Base-by-base conservation (phyloP, 2,329 filamentous ascomycete species). In the Fusarium sp. region DNA sequence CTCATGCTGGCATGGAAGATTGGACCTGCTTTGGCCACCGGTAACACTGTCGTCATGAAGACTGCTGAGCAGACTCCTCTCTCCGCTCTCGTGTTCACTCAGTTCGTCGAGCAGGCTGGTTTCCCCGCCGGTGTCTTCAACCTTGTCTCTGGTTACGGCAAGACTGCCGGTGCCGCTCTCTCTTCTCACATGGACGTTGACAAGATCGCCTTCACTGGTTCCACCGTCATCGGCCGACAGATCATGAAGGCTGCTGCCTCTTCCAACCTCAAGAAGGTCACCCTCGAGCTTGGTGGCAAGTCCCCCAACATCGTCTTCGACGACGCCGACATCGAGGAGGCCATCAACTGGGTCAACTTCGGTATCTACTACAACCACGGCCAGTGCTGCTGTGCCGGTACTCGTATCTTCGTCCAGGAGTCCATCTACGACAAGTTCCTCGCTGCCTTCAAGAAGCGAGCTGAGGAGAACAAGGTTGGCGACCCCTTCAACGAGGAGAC, bases 351-450 rank as follows among this genome's bases (percentile, higher is more conserved):
- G 91, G 91, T 92, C 83, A 93, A 93, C 84, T 88, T 88, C 70
- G 88, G 87, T 68, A 89, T 90, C 77, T 90, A 88, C 83, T 89
- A 79, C 82, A 90, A 90, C 84, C 87, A 89, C 79, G 88, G 87
- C 75, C 87, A 90, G 79, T 85, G 83, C 82, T 90, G 87, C 84
- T 94, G 91, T 78, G 92, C 92, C 67, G 92, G 92, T 72, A 94
- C 92, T 68, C 91, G 93, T 77, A 88, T 97, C 80, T 94, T 93
- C 82, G 93, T 97, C 56, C 93, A 97, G 81, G 93, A 96, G 77
- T 85, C 86, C 67, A 92, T 97, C 81, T 94, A 96, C 84, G 93
- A 97, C 84, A 91, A 94, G 85, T 97, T 97, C 83, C 81, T 97
- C 55, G 85, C 86, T 75, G 86, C 88, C 54, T 97, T 97, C 88